Base-by-base conservation (phyloP, 78 protist genomes). In the Dictyostelium brefeldianum region DNA sequence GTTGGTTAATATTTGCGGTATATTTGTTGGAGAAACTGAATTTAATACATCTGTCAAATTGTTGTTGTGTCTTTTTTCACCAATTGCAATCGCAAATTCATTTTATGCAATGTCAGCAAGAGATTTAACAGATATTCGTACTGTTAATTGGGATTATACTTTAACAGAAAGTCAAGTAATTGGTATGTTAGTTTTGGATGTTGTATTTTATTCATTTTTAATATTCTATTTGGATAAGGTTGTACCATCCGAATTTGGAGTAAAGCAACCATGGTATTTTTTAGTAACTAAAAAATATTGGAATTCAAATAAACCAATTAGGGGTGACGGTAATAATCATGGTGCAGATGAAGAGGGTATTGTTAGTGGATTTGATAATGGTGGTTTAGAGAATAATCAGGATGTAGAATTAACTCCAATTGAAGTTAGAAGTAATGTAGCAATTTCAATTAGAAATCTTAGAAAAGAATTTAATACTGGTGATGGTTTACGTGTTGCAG, bases 391-490 rank as follows among this genome's bases (percentile, higher is more conserved):
- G 5, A 17, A 31, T 69, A 6, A 74, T 74, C 2, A 31, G 12
- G 81, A 77, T 43, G 17, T 77, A 0, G 81, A 50, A 22, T 22
- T 22, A 9, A 29, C 50, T 4, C 85, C 85, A 7, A 43, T 53
- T 18, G 83, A 80, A 27, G 29, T 53, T 43, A 67, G 75, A 67
- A 67, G 29, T 67, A 70, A 54, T 8, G 43, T 29, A 4, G 78
- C 84, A 22, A 74, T 87, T 1, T 87, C 85, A 22, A 87, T 87
- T 27, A n/a, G 75, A 25, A 64, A 64, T 54, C 43, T 87, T 3
- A 59, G 48, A 36, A 87, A 87, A 70, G 80, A 77, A 11, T 87
- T 87, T 70, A 48, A 87, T 10, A 87, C 95, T 47, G 95, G 95
- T 29, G 65, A 90, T 71, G 89, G 95, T 31, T 27, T 74, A 27